phyloP scores from a whole-genome alignment of 2,329 filamentous ascomycete species.

The Fusarium acutatum region DNA sequence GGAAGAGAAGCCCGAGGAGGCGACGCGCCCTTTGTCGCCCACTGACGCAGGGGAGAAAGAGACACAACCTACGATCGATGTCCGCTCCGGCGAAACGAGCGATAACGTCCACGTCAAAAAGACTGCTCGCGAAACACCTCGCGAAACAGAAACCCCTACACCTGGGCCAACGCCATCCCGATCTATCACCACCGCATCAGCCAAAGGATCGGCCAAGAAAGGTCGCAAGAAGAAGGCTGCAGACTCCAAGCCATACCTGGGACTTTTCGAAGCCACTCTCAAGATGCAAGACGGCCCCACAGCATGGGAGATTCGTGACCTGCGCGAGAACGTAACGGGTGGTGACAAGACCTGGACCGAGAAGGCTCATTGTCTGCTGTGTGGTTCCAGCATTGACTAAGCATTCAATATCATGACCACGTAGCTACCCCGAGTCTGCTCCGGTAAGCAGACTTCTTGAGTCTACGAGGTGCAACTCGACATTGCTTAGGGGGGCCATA shows the following conservation, averaged over 20 bases:
- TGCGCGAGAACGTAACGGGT: slow-evolving; percentile 56
- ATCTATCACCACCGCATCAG: slow-evolving; percentile 29
- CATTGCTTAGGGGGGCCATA: neutral
- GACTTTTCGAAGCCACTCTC: slow-evolving; percentile 61
- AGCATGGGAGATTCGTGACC: slow-evolving; percentile 60
- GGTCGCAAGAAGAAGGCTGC: slow-evolving; percentile 51
- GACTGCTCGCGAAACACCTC: slow-evolving; percentile 42
- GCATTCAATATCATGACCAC: neutral
- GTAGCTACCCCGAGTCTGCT: slow-evolving; percentile 1
- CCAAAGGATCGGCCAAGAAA: slow-evolving; percentile 46
- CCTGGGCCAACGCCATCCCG: slow-evolving; percentile 43
- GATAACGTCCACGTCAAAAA: slow-evolving; percentile 52
- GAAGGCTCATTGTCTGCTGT: slow-evolving; percentile 59
- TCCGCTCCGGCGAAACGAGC: slow-evolving; percentile 56
- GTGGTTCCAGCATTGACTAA: slow-evolving; percentile 57
- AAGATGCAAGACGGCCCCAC: slow-evolving; percentile 58
- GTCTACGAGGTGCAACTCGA: slow-evolving; percentile 8
- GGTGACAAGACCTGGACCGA: slow-evolving; percentile 65
- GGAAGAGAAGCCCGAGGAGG: slow-evolving; percentile 47
- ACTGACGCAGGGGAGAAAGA: slow-evolving; percentile 60
- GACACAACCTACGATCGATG: slow-evolving; percentile 61
- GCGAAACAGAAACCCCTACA: slow-evolving; percentile 45
- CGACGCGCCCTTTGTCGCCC: slow-evolving; percentile 58
- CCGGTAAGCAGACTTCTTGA: slow-evolving; percentile 13
- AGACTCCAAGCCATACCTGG: slow-evolving; percentile 58